Base-by-base conservation (phyloP, 2,329 filamentous ascomycete species). In the Myriosclerotinia duriaeana region DNA sequence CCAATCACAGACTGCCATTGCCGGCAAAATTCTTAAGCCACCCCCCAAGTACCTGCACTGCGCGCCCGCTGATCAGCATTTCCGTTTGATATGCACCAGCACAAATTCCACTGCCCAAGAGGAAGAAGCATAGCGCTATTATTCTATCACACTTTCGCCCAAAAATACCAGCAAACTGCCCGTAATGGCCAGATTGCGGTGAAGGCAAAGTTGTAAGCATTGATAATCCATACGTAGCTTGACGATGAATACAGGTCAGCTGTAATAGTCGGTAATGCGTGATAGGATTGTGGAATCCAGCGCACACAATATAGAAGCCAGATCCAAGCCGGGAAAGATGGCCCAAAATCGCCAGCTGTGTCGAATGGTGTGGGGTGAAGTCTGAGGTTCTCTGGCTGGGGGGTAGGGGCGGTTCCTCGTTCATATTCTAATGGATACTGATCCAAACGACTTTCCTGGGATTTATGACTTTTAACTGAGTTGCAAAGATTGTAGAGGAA, bases 161-260 rank as follows among this genome's bases (percentile, higher is more conserved):
- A 67, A 82, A 85, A n/a, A 86, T 78, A 64, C 85, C 79, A 14
- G 80, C 78, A 0, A 83, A 68, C 69, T 85, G 82, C 1, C 82
- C 82, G 52, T 80, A 70, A 60, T 22, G 68, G 68, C 42, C 67
- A 67, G 6, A 70, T 26, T 44, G 53, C 54, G 7, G 64, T 63
- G 56, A 70, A 69, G 60, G 63, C 69, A n/a, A 46, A 64, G 54
- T 9, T 52, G 20, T 61, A 69, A n/a, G 58, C 56, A 36, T 72
- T 71, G 17, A 68, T 50, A 14, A 60, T 46, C 68, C 69, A 72
- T 11, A 69, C 52, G 44, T 70, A 73, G 11, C 26, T 36, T 15
- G 9, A 42, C 4, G 40, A 42, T 42, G 40, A 42, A 42, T 42
- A 2, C 26, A 20, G 52, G 52, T 34, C 2, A 20, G 26, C 34